These are phyloP conservation scores for Sphaerobolus stellatus DNA, from an alignment of 1,284 basidiomycete genomes.

Conservation along the genomic window DNA sequence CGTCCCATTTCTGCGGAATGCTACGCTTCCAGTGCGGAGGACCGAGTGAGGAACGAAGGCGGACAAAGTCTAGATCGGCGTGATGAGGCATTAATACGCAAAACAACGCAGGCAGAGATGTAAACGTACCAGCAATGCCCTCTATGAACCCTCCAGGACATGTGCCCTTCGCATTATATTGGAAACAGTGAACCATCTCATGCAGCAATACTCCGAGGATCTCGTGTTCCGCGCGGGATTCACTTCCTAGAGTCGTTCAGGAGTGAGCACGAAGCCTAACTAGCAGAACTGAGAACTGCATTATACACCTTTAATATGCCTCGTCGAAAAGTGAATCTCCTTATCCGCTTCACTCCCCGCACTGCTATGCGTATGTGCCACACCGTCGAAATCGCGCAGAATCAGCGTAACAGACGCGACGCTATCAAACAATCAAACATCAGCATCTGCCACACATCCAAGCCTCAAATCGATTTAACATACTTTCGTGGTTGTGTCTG, in stretches of 20 bases:
- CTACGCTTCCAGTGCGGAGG: constrained; percentile 66
- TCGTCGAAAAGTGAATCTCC: constrained; percentile 68
- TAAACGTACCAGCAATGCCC: constrained; percentile 62
- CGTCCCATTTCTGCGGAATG: constrained; percentile 54
- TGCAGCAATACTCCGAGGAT: constrained; percentile 63
- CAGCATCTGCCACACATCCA: constrained; percentile 3
- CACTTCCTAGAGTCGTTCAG: constrained; percentile 23
- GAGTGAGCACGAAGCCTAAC: neutral
- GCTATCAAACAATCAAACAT: constrained; percentile 32
- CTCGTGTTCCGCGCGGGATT: constrained; percentile 52
- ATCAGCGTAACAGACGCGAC: constrained; percentile 55
- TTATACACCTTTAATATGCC: constrained; percentile 49
- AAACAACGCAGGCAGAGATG: neutral
- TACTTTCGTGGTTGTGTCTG: constrained; percentile 57
- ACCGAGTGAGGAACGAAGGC: constrained; percentile 51
- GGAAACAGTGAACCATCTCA: constrained; percentile 74
- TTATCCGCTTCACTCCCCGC: constrained; percentile 54
- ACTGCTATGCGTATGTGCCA: constrained; percentile 53
- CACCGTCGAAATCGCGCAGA: constrained; percentile 61
- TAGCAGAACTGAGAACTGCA: neutral
- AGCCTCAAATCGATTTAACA: constrained; percentile 21
- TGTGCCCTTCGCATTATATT: constrained; percentile 57
- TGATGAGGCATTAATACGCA: constrained; percentile 1
- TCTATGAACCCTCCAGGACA: constrained; percentile 70
- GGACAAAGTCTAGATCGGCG: constrained; percentile 58